Conservation (phyloP, 495 filamentous ascomycete species). For the Pyronema omphalodes region DNA sequence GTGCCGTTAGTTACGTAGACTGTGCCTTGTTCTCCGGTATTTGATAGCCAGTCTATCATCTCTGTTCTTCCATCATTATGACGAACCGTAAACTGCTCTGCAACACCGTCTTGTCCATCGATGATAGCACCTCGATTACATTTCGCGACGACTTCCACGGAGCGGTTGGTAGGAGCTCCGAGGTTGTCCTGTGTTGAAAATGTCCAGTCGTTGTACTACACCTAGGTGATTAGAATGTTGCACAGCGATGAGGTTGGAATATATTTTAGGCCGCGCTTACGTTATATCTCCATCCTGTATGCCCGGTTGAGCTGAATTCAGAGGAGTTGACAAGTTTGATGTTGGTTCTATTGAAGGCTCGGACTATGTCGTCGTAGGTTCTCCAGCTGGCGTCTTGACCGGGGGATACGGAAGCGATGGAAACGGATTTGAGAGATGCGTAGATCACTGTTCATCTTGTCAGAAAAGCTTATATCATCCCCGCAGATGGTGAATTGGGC, state of each 20-base stretch:
- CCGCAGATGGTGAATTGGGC: no score
- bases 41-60: background rate
- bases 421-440: background rate
- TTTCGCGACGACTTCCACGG: background rate
- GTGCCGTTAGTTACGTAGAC: conserved; percentile 2
- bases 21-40: background rate
- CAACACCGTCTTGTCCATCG: background rate
- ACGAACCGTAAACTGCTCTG: background rate
- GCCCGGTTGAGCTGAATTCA: background rate
- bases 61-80: background rate
- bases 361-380: background rate
- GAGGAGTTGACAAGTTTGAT: background rate
- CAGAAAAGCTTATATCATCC: no score
- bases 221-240: background rate
- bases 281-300: background rate
- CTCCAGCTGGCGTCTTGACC: no score
- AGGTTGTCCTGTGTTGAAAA: background rate
- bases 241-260: no score
- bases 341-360: background rate
- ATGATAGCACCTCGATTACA: background rate
- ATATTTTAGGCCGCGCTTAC: background rate
- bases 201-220: background rate
- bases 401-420: background rate
- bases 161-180: background rate
- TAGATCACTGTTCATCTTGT: background rate